Evolutionary conservation across 2,329 filamentous ascomycete genomes (phyloP).

Genomic region (Claviceps sp.): DNA sequence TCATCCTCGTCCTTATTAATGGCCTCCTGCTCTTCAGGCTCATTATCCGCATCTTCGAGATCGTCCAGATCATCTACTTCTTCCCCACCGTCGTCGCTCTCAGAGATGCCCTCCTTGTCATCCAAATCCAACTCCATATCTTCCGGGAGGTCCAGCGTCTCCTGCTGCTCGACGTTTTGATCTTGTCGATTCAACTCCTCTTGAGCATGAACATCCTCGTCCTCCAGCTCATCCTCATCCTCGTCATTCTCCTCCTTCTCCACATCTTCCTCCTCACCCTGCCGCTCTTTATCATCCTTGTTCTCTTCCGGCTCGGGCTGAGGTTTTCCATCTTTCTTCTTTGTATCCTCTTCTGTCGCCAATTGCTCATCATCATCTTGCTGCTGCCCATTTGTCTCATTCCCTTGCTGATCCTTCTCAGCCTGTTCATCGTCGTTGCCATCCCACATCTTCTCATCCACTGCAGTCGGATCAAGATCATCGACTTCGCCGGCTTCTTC

Average conservation of each 20-base stretch:
- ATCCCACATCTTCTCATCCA: slow-evolving; percentile 99
- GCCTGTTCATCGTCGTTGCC: slow-evolving; percentile 67
- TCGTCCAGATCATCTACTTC: slow-evolving; percentile 46
- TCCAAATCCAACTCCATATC: slow-evolving; percentile 79
- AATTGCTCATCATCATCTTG: slow-evolving; percentile 50
- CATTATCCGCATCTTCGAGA: slow-evolving; percentile 30
- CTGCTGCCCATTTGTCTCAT: slow-evolving; percentile 57
- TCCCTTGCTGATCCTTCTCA: slow-evolving; percentile 68
- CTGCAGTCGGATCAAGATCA: slow-evolving; percentile 74
- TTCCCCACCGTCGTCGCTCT: slow-evolving; percentile 32
- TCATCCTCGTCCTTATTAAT: slow-evolving; percentile 18
- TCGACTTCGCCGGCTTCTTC: slow-evolving; percentile 86
- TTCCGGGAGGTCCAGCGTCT: slow-evolving; percentile 72
- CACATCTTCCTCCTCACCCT: slow-evolving; percentile 22
- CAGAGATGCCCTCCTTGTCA: slow-evolving; percentile 44
- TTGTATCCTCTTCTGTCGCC: slow-evolving; percentile 44
- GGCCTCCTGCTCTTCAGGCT: slow-evolving; percentile 23
- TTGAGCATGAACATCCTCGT: slow-evolving; percentile 39
- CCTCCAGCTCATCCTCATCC: slow-evolving; percentile 47
- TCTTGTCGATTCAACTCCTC: slow-evolving; percentile 49
- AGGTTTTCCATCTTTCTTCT: slow-evolving; percentile 24
- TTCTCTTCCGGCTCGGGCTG: slow-evolving; percentile 37
- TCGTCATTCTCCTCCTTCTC: slow-evolving; percentile 30
- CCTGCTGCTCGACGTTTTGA: slow-evolving; percentile 67
- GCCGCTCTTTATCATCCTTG: slow-evolving; percentile 19